Conservation (phyloP, 495 filamentous ascomycete species). For the Pseudoneurospora amorphoporcata region DNA sequence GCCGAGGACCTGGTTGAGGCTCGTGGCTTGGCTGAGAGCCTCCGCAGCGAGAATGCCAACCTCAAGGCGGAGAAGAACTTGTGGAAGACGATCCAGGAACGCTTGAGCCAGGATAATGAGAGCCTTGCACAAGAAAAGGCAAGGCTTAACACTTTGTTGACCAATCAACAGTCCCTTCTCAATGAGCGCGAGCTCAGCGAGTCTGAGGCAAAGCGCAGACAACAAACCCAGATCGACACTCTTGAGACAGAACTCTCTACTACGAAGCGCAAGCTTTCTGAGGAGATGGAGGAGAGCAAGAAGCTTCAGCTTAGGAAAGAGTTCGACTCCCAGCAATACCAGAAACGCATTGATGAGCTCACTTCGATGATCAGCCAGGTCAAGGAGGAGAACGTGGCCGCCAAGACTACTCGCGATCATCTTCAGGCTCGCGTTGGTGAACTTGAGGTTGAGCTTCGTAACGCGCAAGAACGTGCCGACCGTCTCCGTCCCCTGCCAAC, state of each 20-base stretch:
- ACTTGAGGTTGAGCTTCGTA: conserved; percentile 73
- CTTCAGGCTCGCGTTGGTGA: conserved; percentile 81
- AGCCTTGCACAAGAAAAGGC: conserved; percentile 70
- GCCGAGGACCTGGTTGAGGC: conserved; percentile 88
- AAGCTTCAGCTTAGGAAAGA: conserved; percentile 72
- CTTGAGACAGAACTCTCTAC: conserved; percentile 67
- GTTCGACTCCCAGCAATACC: conserved; percentile 74
- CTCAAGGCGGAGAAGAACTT: conserved; percentile 86
- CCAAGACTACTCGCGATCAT: conserved; percentile 79
- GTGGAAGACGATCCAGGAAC: conserved; percentile 83
- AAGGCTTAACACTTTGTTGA: conserved; percentile 67
- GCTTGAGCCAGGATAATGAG: conserved; percentile 78
- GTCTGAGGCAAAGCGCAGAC: conserved; percentile 63
- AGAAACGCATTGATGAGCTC: conserved; percentile 84
- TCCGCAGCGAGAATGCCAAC: conserved; percentile 85
- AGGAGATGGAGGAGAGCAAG: conserved; percentile 73
- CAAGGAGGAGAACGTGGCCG: conserved; percentile 71
- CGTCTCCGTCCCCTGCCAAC: conserved; percentile 67
- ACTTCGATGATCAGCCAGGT: conserved; percentile 62
- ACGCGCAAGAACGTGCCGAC: conserved; percentile 74
- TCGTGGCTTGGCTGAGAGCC: conserved; percentile 67
- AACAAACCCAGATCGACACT: conserved; percentile 64
- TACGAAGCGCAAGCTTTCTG: conserved; percentile 73
- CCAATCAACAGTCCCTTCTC: conserved; percentile 70
- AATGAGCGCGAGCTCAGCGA: conserved; percentile 87